These are phyloP conservation scores for Phialocephala sp. DNA, from an alignment of 2,329 filamentous ascomycete species.

Conservation along the genomic window DNA sequence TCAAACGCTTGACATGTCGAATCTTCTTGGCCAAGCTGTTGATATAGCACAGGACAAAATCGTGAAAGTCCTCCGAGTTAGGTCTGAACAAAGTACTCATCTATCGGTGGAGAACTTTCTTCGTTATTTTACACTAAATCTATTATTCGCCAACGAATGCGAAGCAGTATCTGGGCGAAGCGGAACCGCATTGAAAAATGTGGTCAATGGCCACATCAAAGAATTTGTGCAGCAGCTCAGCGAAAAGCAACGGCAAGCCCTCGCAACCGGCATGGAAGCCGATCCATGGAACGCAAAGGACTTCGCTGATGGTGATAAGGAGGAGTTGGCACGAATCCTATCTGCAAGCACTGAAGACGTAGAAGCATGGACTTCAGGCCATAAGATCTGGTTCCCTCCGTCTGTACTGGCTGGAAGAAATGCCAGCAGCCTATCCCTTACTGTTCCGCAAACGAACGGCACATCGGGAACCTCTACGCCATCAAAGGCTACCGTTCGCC, in stretches of 20 bases:
- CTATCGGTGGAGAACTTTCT: slow-evolving; percentile 74
- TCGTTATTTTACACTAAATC: slow-evolving; percentile 81
- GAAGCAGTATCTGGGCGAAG: slow-evolving; percentile 83
- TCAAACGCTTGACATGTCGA: slow-evolving; percentile 76
- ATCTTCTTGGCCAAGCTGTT: slow-evolving; percentile 78
- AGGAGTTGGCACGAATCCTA: slow-evolving; percentile 67
- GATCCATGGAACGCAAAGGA: slow-evolving; percentile 83
- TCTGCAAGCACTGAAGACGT: slow-evolving; percentile 75
- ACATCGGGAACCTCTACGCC: slow-evolving; percentile 38
- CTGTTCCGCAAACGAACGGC: slow-evolving; percentile 47
- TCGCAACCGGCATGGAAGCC: slow-evolving; percentile 78
- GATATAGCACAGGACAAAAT: slow-evolving; percentile 81
- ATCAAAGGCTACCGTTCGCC: slow-evolving; percentile 68
- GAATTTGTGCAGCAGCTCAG: slow-evolving; percentile 77
- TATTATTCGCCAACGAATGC: slow-evolving; percentile 85
- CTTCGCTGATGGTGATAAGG: slow-evolving; percentile 67
- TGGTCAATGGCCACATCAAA: slow-evolving; percentile 82
- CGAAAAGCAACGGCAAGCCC: slow-evolving; percentile 73
- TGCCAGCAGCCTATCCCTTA: slow-evolving; percentile 11
- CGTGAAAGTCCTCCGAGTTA: slow-evolving; percentile 76
- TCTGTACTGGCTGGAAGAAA: slow-evolving; percentile 34
- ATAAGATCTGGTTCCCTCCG: slow-evolving; percentile 60
- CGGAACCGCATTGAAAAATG: slow-evolving; percentile 75
- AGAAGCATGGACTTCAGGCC: slow-evolving; percentile 61
- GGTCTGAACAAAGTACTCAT: slow-evolving; percentile 73